Conservation (phyloP, 129 eudicot genomes). For the Centaurea solstitialis region DNA sequence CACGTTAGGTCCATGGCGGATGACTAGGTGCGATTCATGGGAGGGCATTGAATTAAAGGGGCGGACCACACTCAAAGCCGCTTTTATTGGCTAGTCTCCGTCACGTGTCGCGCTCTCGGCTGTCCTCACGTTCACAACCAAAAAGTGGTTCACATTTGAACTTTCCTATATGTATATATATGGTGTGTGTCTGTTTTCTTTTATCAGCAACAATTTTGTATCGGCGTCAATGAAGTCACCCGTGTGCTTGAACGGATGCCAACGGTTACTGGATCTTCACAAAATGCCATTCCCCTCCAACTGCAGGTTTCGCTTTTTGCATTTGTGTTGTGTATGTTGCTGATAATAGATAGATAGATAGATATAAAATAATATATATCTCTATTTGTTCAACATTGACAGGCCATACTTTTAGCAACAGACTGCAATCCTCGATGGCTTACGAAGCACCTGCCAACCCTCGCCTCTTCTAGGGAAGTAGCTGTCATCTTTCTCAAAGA, state of each 20-base stretch:
- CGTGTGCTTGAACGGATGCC: conserved; percentile 86
- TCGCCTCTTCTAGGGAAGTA: conserved; percentile 77
- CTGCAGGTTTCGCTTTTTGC: conserved; percentile 12
- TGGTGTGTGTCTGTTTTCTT: not conserved
- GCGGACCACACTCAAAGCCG: too few relatives aligned
- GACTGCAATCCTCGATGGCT: conserved; percentile 83
- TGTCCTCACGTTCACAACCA: too few relatives aligned
- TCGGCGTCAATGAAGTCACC: conserved; percentile 86
- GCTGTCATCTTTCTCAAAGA: conserved; percentile 70
- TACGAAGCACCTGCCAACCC: conserved; percentile 65
- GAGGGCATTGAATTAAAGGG: too few relatives aligned
- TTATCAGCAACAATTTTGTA: conserved; percentile 69
- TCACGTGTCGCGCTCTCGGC: too few relatives aligned
- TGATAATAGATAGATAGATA: too few relatives aligned
- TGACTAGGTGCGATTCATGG: too few relatives aligned
- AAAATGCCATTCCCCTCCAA: conserved; percentile 9
- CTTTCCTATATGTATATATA: too few relatives aligned
- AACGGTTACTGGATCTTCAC: conserved; percentile 19
- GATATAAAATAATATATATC: too few relatives aligned
- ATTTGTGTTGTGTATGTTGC: too few relatives aligned
- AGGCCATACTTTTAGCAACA: conserved; percentile 78
- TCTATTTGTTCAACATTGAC: not conserved
- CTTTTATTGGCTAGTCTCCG: too few relatives aligned
- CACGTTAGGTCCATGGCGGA: too few relatives aligned
- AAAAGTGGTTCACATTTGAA: too few relatives aligned